A percentile compares a stretch with the other conserved stretches of the same genome.
Evolutionary conservation across 225 moss, liverwort and hornwort genomes (phyloP).

Genomic region (Pseudoscleropodium purum): DNA sequence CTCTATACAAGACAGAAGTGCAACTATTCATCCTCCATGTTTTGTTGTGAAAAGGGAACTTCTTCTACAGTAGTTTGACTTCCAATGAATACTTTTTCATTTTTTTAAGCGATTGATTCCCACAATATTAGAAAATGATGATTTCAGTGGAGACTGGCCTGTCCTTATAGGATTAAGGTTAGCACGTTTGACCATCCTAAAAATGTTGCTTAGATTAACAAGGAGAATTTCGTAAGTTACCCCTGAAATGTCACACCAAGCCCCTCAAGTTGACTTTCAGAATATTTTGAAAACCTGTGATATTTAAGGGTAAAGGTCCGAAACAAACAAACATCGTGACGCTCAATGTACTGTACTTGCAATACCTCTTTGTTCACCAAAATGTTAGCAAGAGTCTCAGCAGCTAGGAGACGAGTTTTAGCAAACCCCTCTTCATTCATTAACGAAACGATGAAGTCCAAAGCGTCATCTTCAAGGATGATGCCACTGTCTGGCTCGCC

Average conservation of each 20-base stretch:
- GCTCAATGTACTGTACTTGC: background rate
- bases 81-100: no score
- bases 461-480: conserved; percentile 4
- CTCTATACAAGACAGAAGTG: no score
- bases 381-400: conserved; percentile 27
- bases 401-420: conserved; percentile 23
- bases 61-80: no score
- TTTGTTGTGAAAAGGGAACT: no score
- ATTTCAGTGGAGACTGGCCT: no score
- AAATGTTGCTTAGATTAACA: background rate
- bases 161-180: no score
- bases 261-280: no score
- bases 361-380: conserved; percentile 26
- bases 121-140: no score
- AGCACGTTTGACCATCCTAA: background rate
- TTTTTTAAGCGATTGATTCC: no score
- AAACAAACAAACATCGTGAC: background rate
- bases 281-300: no score
- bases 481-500: conserved; percentile 1
- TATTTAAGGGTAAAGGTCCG: background rate
- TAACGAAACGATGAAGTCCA: conserved; percentile 16
- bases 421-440: background rate
- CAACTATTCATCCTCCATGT: no score
- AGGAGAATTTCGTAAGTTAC: background rate
- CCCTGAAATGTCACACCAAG: background rate